A percentile compares a stretch with the other conserved stretches of the same genome.
phyloP scores from a whole-genome alignment of 306 rosid species.

The Pachyrhizus erosus region DNA sequence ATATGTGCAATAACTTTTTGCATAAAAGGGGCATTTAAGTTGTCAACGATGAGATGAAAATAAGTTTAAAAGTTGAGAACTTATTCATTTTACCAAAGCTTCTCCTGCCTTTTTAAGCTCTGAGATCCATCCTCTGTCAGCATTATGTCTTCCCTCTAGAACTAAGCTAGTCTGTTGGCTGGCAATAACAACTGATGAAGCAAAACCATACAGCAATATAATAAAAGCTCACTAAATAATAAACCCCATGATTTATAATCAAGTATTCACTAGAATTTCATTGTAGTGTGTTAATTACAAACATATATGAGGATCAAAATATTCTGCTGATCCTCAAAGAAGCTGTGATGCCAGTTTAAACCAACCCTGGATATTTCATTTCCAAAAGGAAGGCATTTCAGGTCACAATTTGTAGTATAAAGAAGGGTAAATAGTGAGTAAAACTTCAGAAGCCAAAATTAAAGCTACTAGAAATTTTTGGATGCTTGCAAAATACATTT shows the following conservation, averaged over 20 bases:
- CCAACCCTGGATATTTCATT: constrained; percentile 20
- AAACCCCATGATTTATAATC: constrained; percentile 20
- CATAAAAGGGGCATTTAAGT: constrained; percentile 15
- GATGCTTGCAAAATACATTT: constrained; percentile 20
- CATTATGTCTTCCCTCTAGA: constrained; percentile 95
- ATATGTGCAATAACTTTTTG: neutral
- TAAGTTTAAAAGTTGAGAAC: constrained; percentile 4
- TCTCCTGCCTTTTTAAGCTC: constrained; percentile 77
- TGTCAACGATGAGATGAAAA: constrained; percentile 21
- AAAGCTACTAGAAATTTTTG: neutral
- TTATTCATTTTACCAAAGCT: constrained; percentile 67
- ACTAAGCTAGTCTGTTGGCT: constrained; percentile 77
- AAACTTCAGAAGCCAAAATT: constrained; percentile 30
- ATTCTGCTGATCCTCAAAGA: constrained; percentile 25
- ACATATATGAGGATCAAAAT: constrained; percentile 3
- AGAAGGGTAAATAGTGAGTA: constrained; percentile 11
- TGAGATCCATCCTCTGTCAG: constrained; percentile 89
- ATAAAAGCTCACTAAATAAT: constrained; percentile 18
- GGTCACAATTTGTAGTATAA: neutral
- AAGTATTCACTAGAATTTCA: constrained; percentile 29
- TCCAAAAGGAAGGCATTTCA: constrained; percentile 21
- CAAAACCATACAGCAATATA: constrained; percentile 42
- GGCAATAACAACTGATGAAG: constrained; percentile 52
- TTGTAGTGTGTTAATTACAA: constrained; percentile 6
- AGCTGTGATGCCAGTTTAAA: constrained; percentile 11